These are phyloP conservation scores for Passiflora organensis DNA, from an alignment of 345 rosid genomes.

Conservation along the genomic window DNA sequence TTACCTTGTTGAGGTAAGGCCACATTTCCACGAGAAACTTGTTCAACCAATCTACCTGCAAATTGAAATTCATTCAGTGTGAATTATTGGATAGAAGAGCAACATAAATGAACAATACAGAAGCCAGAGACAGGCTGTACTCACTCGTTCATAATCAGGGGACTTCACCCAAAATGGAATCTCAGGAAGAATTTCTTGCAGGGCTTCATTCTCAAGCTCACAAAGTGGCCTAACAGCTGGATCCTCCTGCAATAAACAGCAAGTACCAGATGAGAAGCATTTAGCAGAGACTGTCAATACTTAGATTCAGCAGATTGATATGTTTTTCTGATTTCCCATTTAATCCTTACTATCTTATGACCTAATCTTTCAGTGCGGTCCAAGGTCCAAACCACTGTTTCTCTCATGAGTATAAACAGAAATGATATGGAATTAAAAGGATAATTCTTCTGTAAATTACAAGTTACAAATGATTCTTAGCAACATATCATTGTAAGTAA, in stretches of 20 bases:
- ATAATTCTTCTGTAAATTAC: too few relatives aligned
- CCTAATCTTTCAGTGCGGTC: too few relatives aligned
- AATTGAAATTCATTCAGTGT: neutral
- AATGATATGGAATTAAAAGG: too few relatives aligned
- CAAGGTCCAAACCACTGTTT: too few relatives aligned
- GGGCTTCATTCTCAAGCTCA: constrained; percentile 36
- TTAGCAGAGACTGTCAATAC: too few relatives aligned
- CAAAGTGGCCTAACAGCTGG: constrained; percentile 42
- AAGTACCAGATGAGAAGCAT: too few relatives aligned
- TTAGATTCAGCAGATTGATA: too few relatives aligned
- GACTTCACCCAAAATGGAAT: constrained; percentile 73
- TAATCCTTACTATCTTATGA: too few relatives aligned
- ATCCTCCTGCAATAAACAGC: constrained; percentile 41
- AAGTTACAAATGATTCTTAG: too few relatives aligned
- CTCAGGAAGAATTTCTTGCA: constrained; percentile 55
- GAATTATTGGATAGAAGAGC: neutral
- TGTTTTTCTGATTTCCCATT: too few relatives aligned
- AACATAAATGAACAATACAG: neutral
- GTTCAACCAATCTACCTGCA: constrained; percentile 76
- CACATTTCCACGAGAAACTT: constrained; percentile 56
- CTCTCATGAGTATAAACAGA: too few relatives aligned
- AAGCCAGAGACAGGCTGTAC: neutral
- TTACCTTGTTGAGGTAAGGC: constrained; percentile 76
- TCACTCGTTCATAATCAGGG: constrained; percentile 70
- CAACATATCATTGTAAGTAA: too few relatives aligned